Evolutionary conservation across 106 monocot species (phyloP), one percentile per base, ranked within the genome.

Genomic region (Dendrobium huoshanense): DNA sequence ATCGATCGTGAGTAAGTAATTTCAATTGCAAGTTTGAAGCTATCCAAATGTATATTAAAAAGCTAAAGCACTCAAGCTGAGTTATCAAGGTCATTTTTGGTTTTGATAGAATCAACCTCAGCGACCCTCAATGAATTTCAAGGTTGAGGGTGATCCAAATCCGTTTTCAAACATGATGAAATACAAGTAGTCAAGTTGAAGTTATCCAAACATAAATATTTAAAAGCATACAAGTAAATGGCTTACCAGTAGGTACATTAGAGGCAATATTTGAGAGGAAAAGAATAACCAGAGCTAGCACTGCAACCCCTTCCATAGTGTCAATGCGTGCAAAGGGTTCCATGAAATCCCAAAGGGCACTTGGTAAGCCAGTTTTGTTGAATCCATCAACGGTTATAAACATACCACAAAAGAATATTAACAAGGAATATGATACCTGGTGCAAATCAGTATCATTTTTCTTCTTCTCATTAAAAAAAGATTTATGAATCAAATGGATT

Each of bases 371-470:
- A 18, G 93, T 96, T 79, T 87, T 90, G 80, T 96, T 92, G 83
- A 96, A 92, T 15, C 93, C 91, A 27, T 90, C 91, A 19, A 93
- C 88, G 1, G 96, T 96, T 44, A 96, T 93, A 81, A 96, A 96
- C 96, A 96, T 93, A 29, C 91, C 96, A 78, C 93, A 91, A 54
- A 96, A 96, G 84, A 96, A 96, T 77, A 96, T 79, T 75, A 93
- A 78, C 79, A 96, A 79, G 9, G 93, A 89, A 58, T 93, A 96
- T 2, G 96, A 96, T 81, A 96, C 93, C 96, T 96, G 89, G 10
- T 73, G 22, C 37, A 70, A 15, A 70, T 61, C 7, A 61, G n/a
- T 19, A 2, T 61, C 59, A 61, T 20, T 6, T 20, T 22, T 61
- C n/a, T 61, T 5, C 5, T n/a, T 61, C 59, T 61, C 20, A n/a